A percentile compares a stretch with the other conserved stretches of the same genome.
These are phyloP conservation scores for Fusarium sp. DNA, from an alignment of 2,329 filamentous ascomycete species.

Conservation along the genomic window DNA sequence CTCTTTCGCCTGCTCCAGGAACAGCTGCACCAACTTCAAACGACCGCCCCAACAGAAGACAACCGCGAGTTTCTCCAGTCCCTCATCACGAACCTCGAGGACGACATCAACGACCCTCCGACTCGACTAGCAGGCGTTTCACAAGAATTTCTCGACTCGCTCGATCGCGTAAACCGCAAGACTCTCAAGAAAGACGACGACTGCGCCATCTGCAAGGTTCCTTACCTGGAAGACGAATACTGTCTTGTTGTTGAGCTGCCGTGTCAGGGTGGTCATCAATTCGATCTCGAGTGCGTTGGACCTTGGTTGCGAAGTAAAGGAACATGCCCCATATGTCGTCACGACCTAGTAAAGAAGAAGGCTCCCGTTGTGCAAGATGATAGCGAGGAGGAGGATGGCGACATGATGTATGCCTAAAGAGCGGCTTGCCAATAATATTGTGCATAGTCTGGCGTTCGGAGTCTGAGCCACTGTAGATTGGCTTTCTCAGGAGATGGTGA, in stretches of 20 bases:
- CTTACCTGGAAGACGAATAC: slow-evolving; percentile 70
- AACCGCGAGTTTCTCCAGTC: slow-evolving; percentile 63
- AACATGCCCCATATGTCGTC: slow-evolving; percentile 71
- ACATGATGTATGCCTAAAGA: slow-evolving; percentile 56
- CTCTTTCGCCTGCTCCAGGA: slow-evolving; percentile 69
- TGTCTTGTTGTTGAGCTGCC: slow-evolving; percentile 73
- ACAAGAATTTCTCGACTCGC: slow-evolving; percentile 68
- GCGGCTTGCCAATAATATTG: slow-evolving; percentile 1
- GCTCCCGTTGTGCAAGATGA: slow-evolving; percentile 59
- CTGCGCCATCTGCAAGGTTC: slow-evolving; percentile 73
- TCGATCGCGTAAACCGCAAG: slow-evolving; percentile 68
- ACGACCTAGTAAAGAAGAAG: slow-evolving; percentile 68
- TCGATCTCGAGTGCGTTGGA: slow-evolving; percentile 74
- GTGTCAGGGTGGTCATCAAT: slow-evolving; percentile 67
- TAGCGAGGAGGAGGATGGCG: slow-evolving; percentile 63
- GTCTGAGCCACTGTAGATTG: slow-evolving; percentile 36
- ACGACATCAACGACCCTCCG: slow-evolving; percentile 64
- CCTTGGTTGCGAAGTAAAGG: slow-evolving; percentile 74
- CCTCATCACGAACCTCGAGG: slow-evolving; percentile 61
- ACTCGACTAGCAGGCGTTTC: slow-evolving; percentile 63
- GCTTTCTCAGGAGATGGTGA: slow-evolving; percentile 16
- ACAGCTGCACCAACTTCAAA: slow-evolving; percentile 64
- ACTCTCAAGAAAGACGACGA: slow-evolving; percentile 61
- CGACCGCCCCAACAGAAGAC: slow-evolving; percentile 59
- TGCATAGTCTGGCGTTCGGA: slow-evolving; percentile 46